phyloP scores from a whole-genome alignment of 2,329 filamentous ascomycete species.

The Alternaria dauci region DNA sequence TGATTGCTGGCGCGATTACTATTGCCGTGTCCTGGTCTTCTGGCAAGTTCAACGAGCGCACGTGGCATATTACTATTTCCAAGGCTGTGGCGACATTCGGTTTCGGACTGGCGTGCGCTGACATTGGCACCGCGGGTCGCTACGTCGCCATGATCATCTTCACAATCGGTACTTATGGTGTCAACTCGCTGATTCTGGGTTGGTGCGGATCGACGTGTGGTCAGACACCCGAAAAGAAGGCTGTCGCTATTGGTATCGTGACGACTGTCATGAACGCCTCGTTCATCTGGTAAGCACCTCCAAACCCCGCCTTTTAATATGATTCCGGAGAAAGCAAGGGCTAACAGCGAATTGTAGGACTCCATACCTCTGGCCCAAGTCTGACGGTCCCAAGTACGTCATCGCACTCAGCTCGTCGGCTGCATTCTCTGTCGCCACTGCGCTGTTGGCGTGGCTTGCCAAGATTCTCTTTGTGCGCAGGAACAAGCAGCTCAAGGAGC shows the following conservation, averaged over 20 bases:
- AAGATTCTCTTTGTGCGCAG: slow-evolving; percentile 42
- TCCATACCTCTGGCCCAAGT: slow-evolving; percentile 47
- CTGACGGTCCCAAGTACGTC: slow-evolving; percentile 40
- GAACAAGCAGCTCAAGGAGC: slow-evolving; percentile 45
- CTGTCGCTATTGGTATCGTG: slow-evolving; percentile 55
- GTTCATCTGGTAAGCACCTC: slow-evolving; percentile 48
- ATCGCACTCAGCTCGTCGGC: slow-evolving; percentile 45
- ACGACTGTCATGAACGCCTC: slow-evolving; percentile 55
- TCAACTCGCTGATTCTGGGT: slow-evolving; percentile 56
- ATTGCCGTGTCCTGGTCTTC: slow-evolving; percentile 49
- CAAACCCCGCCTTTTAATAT: background rate
- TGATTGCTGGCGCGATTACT: slow-evolving; percentile 39
- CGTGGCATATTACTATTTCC: slow-evolving; percentile 53
- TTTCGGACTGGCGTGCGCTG: slow-evolving; percentile 49
- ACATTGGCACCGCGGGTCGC: slow-evolving; percentile 48
- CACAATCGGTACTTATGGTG: slow-evolving; percentile 47
- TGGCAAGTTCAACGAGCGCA: slow-evolving; percentile 51
- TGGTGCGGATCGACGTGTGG: slow-evolving; percentile 56
- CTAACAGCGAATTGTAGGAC: slow-evolving; percentile 32
- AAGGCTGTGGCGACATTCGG: slow-evolving; percentile 52
- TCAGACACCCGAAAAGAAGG: slow-evolving; percentile 58
- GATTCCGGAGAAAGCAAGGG: background rate
- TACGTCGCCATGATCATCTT: slow-evolving; percentile 46
- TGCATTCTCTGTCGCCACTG: slow-evolving; percentile 44
- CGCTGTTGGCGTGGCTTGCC: slow-evolving; percentile 41